phyloP scores from a whole-genome alignment of 75 land plant genomes.

The Pinus tabuliformis region DNA sequence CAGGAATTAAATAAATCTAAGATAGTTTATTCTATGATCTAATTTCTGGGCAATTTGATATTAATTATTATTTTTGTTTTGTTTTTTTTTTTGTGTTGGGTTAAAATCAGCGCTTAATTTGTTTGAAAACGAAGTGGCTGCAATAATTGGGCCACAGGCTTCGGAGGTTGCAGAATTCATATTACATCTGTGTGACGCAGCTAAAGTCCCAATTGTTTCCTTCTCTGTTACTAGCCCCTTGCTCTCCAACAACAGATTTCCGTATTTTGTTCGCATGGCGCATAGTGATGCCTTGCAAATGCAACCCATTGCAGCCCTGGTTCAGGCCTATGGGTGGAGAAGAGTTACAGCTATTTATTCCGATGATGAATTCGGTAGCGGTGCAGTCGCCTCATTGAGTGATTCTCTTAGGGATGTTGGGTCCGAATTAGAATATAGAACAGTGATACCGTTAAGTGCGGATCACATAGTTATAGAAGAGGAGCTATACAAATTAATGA shows the following conservation, averaged over 20 bases:
- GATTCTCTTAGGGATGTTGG: constrained; percentile 26
- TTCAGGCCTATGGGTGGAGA: constrained; percentile 39
- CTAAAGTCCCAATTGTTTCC: constrained; percentile 48
- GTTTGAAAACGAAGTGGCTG: constrained; percentile 37
- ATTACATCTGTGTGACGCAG: constrained; percentile 24
- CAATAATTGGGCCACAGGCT: constrained; percentile 46
- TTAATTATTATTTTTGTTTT: not conserved
- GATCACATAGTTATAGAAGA: constrained; percentile 14
- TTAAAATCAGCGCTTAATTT: constrained; percentile 27
- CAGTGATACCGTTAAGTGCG: constrained; percentile 23
- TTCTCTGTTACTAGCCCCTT: constrained; percentile 38
- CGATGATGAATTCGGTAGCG: constrained; percentile 38
- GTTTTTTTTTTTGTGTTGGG: no score
- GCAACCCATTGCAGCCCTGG: constrained; percentile 5
- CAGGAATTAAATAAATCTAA: no score
- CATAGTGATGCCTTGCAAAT: no score
- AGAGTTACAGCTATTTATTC: constrained; percentile 32
- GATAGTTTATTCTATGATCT: not conserved
- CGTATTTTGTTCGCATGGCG: constrained; percentile 17
- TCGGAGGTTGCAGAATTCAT: constrained; percentile 30
- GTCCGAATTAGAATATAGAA: constrained; percentile 24
- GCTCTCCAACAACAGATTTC: constrained; percentile 13
- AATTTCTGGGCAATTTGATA: not conserved
- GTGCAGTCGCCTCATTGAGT: constrained; percentile 24
- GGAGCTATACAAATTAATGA: constrained; percentile 33